Evolutionary conservation across 2,329 filamentous ascomycete genomes (phyloP).

Genomic region (Colletotrichum tabaci): DNA sequence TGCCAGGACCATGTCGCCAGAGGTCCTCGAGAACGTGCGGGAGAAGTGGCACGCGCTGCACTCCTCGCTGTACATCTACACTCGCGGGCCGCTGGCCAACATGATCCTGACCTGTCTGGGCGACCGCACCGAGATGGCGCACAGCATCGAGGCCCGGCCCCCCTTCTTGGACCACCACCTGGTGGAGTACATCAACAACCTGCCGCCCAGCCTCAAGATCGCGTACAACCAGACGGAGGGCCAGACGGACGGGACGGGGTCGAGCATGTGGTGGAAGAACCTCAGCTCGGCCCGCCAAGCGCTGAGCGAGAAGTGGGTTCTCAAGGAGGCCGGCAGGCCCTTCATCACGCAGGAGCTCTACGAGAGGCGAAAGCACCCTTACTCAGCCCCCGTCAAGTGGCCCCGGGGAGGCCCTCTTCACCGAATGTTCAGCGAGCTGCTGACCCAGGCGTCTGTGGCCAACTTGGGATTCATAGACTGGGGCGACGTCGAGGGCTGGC

Average conservation of each 20-base stretch:
- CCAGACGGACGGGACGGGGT: conserved; percentile 21
- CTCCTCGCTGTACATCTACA: conserved; percentile 47
- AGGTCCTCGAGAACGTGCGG: conserved; percentile 45
- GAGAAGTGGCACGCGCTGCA: conserved; percentile 51
- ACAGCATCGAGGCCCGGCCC: conserved; percentile 53
- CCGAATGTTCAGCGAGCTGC: conserved; percentile 48
- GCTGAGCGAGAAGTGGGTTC: conserved; percentile 64
- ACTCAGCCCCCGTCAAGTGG: conserved; percentile 61
- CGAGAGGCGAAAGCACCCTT: conserved; percentile 63
- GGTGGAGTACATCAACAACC: conserved; percentile 47
- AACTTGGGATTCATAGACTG: conserved; percentile 59
- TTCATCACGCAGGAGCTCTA: conserved; percentile 66
- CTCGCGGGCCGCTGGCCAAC: conserved; percentile 45
- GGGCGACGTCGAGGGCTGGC: conserved; percentile 50
- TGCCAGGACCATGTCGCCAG: conserved; percentile 21
- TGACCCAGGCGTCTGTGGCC: conserved; percentile 55
- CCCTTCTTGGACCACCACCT: conserved; percentile 54
- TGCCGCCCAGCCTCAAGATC: conserved; percentile 35
- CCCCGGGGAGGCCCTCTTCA: conserved; percentile 60
- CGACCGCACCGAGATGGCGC: conserved; percentile 55
- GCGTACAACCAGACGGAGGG: conserved; percentile 14
- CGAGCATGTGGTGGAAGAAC: conserved; percentile 40
- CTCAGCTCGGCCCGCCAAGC: conserved; percentile 39
- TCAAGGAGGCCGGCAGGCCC: conserved; percentile 57
- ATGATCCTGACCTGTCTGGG: conserved; percentile 50